A percentile compares a stretch with the other conserved stretches of the same genome.
These are phyloP conservation scores for Trichosanthes cucumerina DNA, from an alignment of 306 rosid species.

Conservation along the genomic window DNA sequence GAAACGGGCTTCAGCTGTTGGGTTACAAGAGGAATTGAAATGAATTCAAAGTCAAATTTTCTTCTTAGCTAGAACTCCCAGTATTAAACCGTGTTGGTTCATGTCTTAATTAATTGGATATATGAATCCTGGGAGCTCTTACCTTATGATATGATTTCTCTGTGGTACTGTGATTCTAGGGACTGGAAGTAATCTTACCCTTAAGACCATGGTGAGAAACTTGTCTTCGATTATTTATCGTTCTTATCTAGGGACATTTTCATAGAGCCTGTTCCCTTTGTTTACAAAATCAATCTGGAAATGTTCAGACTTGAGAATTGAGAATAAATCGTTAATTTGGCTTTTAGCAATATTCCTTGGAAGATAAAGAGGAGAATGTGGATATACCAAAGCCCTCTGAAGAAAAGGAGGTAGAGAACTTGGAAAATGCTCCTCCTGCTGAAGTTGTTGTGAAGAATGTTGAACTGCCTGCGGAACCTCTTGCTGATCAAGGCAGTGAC, in stretches of 20 bases:
- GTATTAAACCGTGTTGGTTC: neutral
- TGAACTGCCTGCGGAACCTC: conserved; percentile 25
- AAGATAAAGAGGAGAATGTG: conserved; percentile 42
- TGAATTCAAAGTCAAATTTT: neutral
- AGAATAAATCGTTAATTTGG: conserved; percentile 13
- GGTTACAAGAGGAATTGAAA: neutral
- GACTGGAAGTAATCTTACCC: neutral
- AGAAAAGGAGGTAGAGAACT: conserved; percentile 50
- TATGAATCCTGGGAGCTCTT: neutral
- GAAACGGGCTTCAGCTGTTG: neutral
- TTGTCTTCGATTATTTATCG: neutral
- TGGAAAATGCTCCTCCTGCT: conserved; percentile 26
- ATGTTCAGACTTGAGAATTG: neutral
- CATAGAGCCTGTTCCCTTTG: neutral
- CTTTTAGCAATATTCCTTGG: conserved; percentile 55
- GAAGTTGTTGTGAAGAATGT: conserved; percentile 34
- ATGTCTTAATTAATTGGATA: neutral
- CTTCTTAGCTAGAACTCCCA: neutral
- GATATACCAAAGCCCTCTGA: conserved; percentile 35
- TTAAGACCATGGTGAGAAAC: neutral
- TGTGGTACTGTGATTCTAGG: neutral
- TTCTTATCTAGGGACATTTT: neutral
- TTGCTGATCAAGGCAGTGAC: conserved; percentile 20
- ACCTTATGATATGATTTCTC: neutral
- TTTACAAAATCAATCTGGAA: neutral